phyloP scores from a whole-genome alignment of 441 rosid genomes.

The Isatis lusitanica region DNA sequence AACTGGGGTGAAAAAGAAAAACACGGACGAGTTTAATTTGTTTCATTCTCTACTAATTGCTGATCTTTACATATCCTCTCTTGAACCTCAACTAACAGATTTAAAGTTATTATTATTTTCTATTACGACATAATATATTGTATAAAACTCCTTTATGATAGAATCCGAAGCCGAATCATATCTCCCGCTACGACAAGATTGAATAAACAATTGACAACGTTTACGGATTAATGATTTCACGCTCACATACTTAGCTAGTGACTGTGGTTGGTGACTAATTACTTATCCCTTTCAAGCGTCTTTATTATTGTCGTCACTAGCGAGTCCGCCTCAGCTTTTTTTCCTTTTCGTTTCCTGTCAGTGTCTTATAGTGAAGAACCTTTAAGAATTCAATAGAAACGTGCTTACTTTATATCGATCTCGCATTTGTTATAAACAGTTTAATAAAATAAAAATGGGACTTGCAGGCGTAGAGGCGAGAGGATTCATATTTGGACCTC shows the following conservation, averaged over 20 bases:
- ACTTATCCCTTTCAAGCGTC: not conserved
- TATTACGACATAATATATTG: constrained; percentile 1
- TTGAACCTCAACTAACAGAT: not conserved
- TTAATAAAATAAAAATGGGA: not conserved
- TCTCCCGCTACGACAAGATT: constrained; percentile 16
- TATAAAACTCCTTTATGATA: not conserved
- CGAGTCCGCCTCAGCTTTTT: not conserved
- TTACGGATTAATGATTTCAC: constrained; percentile 20
- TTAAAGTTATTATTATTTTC: not conserved
- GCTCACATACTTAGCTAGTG: constrained; percentile 11
- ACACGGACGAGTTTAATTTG: no score
- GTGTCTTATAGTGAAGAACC: constrained; percentile 20
- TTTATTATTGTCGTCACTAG: constrained; percentile 13
- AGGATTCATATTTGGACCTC: constrained; percentile 87
- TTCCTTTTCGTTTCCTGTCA: not conserved
- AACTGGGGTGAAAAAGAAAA: no score
- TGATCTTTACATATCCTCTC: not conserved
- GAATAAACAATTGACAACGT: constrained; percentile 30
- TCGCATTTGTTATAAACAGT: not conserved
- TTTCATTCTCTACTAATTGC: not conserved
- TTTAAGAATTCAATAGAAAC: not conserved
- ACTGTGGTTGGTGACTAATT: constrained; percentile 33
- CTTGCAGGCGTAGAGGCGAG: constrained; percentile 81
- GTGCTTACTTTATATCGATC: not conserved
- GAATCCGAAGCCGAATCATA: constrained; percentile 26